Conservation (phyloP, 192 early-diverging fungal species). For the Helicostylum pulchrum region DNA sequence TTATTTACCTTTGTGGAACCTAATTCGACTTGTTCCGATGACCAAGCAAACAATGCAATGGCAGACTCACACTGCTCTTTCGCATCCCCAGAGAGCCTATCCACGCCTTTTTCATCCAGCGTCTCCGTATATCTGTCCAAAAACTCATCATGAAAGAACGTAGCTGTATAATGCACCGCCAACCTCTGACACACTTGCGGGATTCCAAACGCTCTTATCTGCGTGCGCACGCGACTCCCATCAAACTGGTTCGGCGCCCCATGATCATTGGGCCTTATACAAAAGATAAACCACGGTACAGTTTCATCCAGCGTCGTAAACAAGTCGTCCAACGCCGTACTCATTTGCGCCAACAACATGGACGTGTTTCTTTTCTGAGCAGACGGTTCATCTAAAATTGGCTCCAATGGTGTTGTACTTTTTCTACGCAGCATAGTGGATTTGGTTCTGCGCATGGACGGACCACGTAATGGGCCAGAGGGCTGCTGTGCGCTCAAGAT, state of each 20-base stretch:
- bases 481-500: conserved; percentile 79
- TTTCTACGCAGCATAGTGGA: conserved; percentile 28
- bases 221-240: conserved; percentile 60
- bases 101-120: too few species aligned
- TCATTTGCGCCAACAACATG: conserved; percentile 62
- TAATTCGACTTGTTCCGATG: conserved; percentile 52
- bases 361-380: conserved; percentile 43
- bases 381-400: neutral
- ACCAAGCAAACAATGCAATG: conserved; percentile 61
- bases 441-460: conserved; percentile 54
- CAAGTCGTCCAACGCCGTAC: conserved; percentile 65
- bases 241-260: conserved; percentile 64
- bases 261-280: conserved; percentile 70
- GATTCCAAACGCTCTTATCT: conserved; percentile 71
- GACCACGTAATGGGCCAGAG: conserved; percentile 63
- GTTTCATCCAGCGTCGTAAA: conserved; percentile 72
- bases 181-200: conserved; percentile 63
- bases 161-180: conserved; percentile 68
- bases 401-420: conserved; percentile 1
- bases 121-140: conserved; percentile 60
- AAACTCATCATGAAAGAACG: conserved; percentile 76
- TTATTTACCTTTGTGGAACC: conserved; percentile 49
- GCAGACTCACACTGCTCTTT: conserved; percentile 42
- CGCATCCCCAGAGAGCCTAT: neutral
- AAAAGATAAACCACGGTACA: conserved; percentile 76